Percentiles rank a stretch among this genome's conserved stretches.
Evolutionary conservation across 75 land plant species (phyloP).

Genomic region (Cunninghamia lanceolata): DNA sequence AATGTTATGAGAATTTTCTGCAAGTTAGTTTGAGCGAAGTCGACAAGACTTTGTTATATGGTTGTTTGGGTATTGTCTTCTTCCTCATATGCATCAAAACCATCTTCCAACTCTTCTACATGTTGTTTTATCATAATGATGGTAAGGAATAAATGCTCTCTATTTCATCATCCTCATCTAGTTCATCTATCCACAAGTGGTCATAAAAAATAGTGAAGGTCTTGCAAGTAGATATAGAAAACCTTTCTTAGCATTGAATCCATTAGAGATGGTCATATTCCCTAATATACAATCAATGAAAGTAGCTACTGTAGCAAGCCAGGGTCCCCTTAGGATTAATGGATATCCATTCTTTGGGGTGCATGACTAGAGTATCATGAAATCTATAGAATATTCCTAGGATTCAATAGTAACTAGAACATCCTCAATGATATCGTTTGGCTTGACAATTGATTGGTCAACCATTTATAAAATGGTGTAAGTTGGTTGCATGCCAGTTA

Average conservation of each 20-base stretch:
- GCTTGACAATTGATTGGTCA: background rate
- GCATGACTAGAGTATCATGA: background rate
- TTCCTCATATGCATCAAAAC: background rate
- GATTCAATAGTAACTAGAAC: background rate
- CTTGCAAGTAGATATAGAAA: background rate
- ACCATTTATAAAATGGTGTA: background rate
- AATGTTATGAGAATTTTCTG: too few relatives aligned
- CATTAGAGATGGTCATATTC: background rate
- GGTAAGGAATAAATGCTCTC: background rate
- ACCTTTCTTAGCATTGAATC: background rate
- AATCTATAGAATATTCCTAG: background rate
- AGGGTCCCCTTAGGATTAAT: background rate
- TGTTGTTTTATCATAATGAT: background rate
- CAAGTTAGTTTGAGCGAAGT: too few relatives aligned
- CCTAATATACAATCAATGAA: background rate
- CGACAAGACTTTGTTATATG: too few relatives aligned
- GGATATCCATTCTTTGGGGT: background rate
- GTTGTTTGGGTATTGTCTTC: too few relatives aligned
- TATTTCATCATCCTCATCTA: background rate
- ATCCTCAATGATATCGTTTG: background rate
- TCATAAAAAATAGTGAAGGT: background rate
- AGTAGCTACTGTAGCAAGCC: background rate
- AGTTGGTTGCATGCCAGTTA: too few relatives aligned
- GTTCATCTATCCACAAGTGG: background rate
- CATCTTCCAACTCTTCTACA: background rate